A percentile compares a stretch with the other conserved stretches of the same genome.
Evolutionary conservation across 768 basidiomycete genomes (phyloP).

Genomic region (Rhodotorula graminis): DNA sequence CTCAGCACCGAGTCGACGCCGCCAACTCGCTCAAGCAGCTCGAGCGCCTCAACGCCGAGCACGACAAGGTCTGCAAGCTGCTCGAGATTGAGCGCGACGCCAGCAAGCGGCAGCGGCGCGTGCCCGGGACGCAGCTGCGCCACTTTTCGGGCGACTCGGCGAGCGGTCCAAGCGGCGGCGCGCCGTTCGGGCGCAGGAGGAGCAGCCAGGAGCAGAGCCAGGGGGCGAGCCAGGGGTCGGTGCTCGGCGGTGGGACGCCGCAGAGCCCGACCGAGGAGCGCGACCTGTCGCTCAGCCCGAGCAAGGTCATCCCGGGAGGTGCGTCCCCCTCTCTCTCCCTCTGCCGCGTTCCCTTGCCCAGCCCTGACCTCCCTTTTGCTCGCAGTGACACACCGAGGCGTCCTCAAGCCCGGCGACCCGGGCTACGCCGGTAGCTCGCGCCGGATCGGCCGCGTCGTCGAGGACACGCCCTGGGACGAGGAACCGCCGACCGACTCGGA

Average conservation of each 20-base stretch:
- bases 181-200: background rate
- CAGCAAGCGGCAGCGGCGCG: conserved; percentile 1
- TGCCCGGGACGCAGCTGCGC: background rate
- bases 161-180: background rate
- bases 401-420: background rate
- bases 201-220: background rate
- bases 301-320: conserved; percentile 10
- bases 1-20: background rate
- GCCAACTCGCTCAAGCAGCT: background rate
- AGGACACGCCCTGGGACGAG: background rate
- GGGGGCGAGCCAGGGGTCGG: background rate
- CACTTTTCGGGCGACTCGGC: background rate
- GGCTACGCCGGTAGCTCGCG: conserved; percentile 7
- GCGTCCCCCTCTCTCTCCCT: background rate
- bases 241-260: background rate
- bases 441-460: background rate
- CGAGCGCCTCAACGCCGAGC: background rate
- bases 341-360: no score
- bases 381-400: conserved; percentile 3
- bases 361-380: background rate
- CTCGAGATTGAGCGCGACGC: background rate
- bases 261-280: background rate
- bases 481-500: no score
- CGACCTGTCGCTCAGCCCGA: background rate
- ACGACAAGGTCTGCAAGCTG: background rate